These are phyloP conservation scores for Paragyromitra xinjiangensis DNA, from an alignment of 495 filamentous ascomycete genomes.

Conservation along the genomic window DNA sequence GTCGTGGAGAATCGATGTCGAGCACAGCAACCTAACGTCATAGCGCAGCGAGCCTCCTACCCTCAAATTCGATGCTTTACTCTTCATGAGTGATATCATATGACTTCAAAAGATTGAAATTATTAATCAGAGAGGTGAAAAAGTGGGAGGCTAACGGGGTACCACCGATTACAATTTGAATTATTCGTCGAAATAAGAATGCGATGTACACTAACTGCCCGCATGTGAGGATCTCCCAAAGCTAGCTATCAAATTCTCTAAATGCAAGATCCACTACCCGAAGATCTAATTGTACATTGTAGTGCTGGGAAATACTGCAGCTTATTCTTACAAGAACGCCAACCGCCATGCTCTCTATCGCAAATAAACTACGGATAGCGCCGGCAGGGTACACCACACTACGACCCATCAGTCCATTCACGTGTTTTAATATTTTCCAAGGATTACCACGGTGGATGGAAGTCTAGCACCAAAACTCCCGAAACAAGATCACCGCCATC, in stretches of 20 bases:
- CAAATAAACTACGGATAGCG: background rate
- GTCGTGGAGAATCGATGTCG: conserved; percentile 16
- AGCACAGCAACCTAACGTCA: conserved; percentile 20
- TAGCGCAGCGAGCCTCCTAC: background rate
- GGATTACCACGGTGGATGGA: conserved; percentile 42
- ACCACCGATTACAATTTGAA: background rate
- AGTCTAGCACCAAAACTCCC: conserved; percentile 36
- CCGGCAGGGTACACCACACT: conserved; percentile 5
- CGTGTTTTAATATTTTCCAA: conserved; percentile 17
- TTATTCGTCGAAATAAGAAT: background rate
- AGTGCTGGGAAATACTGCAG: background rate
- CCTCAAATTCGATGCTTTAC: background rate
- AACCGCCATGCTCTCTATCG: background rate
- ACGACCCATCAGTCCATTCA: conserved; percentile 17
- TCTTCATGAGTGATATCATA: conserved; percentile 23
- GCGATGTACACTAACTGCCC: background rate
- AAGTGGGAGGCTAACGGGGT: background rate
- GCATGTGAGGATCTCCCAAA: too few species aligned
- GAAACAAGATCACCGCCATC: conserved; percentile 25
- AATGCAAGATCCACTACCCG: background rate
- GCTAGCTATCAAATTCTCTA: background rate
- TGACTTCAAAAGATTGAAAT: background rate
- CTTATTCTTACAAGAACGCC: background rate
- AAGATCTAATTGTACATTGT: background rate
- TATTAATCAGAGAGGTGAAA: background rate